A percentile compares a stretch with the other conserved stretches of the same genome.
phyloP scores from a whole-genome alignment of 2,329 filamentous ascomycete genomes.

The Blastomyces gilchristii region DNA sequence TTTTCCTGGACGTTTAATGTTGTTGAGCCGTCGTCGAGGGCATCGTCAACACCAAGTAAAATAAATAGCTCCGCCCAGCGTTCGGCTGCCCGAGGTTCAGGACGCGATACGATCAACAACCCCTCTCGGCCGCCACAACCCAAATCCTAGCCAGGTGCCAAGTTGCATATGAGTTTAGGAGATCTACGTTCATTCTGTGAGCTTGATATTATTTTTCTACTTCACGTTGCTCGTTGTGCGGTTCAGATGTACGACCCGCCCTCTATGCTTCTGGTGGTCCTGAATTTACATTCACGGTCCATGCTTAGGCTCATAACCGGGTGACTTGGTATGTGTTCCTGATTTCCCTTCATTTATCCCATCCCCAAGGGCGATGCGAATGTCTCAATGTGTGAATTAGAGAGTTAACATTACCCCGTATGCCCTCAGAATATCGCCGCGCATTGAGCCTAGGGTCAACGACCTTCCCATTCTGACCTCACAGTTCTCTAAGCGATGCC shows the following conservation, averaged over 20 bases:
- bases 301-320: neutral
- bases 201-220: neutral
- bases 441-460: neutral
- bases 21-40: too few relatives aligned
- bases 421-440: neutral
- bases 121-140: neutral
- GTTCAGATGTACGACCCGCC: neutral
- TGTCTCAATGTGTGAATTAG: neutral
- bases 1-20: neutral
- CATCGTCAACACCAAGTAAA: neutral
- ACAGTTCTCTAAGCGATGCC: neutral
- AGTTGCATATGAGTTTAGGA: neutral
- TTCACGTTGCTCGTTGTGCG: neutral
- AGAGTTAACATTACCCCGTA: neutral
- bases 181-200: neutral
- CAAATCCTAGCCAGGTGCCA: neutral
- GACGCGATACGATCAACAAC: neutral
- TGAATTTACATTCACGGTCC: neutral
- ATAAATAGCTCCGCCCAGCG: neutral
- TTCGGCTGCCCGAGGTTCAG: neutral
- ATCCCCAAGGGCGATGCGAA: neutral
- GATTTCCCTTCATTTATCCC: neutral
- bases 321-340: neutral
- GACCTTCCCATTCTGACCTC: neutral
- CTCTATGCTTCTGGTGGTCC: neutral